These are phyloP conservation scores for Spergularia azorica DNA, from an alignment of 179 eudicot genomes.

Conservation along the genomic window DNA sequence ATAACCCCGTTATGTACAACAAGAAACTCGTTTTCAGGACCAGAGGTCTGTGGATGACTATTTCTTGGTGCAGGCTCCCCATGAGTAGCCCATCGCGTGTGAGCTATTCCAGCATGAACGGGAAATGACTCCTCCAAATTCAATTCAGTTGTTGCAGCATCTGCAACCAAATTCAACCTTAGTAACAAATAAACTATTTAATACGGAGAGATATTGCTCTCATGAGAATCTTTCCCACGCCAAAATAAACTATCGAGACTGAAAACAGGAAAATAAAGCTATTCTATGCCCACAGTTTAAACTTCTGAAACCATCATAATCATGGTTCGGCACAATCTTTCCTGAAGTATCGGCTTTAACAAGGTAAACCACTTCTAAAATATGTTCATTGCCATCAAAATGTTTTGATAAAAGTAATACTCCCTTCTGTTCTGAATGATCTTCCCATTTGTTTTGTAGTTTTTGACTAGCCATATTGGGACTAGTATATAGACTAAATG, in stretches of 20 bases:
- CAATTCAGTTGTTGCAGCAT: conserved; percentile 62
- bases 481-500: too few species aligned
- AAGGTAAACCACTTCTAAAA: not conserved
- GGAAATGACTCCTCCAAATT: conserved; percentile 83
- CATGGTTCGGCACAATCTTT: too few species aligned
- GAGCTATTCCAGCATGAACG: conserved; percentile 95
- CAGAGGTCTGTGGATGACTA: conserved; percentile 97
- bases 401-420: not conserved
- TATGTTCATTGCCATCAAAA: not conserved
- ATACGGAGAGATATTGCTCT: not conserved
- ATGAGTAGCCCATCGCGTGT: conserved; percentile 99
- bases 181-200: not conserved
- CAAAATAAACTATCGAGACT: not conserved
- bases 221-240: not conserved
- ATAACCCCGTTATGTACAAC: conserved; percentile 98
- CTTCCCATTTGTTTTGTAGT: too few species aligned
- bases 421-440: too few species aligned
- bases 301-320: not conserved
- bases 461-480: too few species aligned
- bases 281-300: not conserved
- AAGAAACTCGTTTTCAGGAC: conserved; percentile 77
- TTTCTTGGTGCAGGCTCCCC: conserved; percentile 98
- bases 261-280: not conserved
- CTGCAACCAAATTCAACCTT: conserved; percentile 42
- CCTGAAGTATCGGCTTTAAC: not conserved